These are phyloP conservation scores for Lentinula sp. DNA, from an alignment of 768 basidiomycete species.

Conservation along the genomic window DNA sequence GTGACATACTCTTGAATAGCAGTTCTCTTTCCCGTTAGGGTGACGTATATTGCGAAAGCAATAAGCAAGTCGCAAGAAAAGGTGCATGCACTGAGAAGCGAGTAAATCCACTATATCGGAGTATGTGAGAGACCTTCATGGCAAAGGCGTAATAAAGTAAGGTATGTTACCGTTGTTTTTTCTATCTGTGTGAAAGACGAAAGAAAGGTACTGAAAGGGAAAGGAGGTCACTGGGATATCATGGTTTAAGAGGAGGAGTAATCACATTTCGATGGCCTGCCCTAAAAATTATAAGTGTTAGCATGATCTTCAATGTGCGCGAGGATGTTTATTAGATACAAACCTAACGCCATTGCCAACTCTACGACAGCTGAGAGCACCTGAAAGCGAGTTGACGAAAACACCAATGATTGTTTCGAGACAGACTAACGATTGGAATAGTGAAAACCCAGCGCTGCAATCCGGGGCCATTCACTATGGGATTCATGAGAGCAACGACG, in stretches of 20 bases:
- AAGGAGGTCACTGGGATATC: not conserved
- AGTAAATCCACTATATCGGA: slow-evolving; percentile 7
- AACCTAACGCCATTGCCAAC: not conserved
- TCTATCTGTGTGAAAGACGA: not conserved
- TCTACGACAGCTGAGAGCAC: not conserved
- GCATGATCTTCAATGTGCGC: not conserved
- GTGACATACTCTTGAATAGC: slow-evolving; percentile 7
- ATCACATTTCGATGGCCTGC: not conserved
- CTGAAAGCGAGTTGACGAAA: not conserved
- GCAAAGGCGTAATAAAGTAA: not conserved
- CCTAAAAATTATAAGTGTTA: not conserved
- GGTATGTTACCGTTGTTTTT: not conserved
- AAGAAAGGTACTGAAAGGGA: not conserved
- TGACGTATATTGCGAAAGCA: slow-evolving; percentile 9
- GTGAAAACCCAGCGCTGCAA: slow-evolving; percentile 12
- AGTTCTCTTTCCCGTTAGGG: slow-evolving; percentile 8
- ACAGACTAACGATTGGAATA: slow-evolving; percentile 13
- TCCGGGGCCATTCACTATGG: slow-evolving; percentile 5
- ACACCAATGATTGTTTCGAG: not conserved
- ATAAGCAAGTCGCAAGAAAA: slow-evolving; percentile 14
- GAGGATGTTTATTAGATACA: not conserved
- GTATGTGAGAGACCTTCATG: not conserved
- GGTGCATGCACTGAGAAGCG: slow-evolving; percentile 10
- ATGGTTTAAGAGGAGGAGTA: not conserved
- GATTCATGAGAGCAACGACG: not conserved